Evolutionary conservation across 345 rosid genomes (phyloP).

Genomic region (Salix caprea): DNA sequence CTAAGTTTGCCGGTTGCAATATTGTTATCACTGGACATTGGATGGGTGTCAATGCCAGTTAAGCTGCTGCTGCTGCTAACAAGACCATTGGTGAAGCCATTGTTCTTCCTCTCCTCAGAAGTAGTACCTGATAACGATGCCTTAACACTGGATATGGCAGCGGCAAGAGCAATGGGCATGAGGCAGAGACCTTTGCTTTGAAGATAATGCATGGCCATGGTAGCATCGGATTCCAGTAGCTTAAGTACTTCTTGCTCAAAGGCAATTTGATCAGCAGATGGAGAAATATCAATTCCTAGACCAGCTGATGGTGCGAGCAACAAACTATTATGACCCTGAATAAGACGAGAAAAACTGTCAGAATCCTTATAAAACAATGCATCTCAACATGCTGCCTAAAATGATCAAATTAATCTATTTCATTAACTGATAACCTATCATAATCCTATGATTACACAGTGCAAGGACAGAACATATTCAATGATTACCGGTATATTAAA

Average conservation of each 20-base stretch:
- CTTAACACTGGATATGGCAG: constrained; percentile 36
- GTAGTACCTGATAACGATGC: constrained; percentile 15
- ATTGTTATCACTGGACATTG: constrained; percentile 1
- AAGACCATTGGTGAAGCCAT: constrained; percentile 6
- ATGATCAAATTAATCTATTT: neutral
- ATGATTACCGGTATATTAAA: neutral
- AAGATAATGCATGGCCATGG: constrained; percentile 21
- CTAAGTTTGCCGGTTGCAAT: constrained; percentile 8
- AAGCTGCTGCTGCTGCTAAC: constrained; percentile 18
- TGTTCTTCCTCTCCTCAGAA: constrained; percentile 21
- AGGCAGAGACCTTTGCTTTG: constrained; percentile 27
- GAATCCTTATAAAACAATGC: neutral
- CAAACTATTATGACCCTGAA: constrained; percentile 32
- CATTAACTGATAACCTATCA: neutral
- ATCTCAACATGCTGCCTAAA: neutral
- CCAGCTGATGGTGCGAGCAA: constrained; percentile 21
- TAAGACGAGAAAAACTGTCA: neutral
- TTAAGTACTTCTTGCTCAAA: constrained; percentile 20
- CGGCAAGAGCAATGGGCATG: constrained; percentile 36
- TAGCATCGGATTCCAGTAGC: constrained; percentile 21
- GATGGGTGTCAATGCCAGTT: constrained; percentile 15
- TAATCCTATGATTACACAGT: neutral
- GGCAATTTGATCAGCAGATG: constrained; percentile 33
- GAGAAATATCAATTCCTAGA: constrained; percentile 28
- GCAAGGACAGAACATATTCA: neutral